Base-by-base conservation (phyloP, 441 rosid species). In the Macaranga tanarius region DNA sequence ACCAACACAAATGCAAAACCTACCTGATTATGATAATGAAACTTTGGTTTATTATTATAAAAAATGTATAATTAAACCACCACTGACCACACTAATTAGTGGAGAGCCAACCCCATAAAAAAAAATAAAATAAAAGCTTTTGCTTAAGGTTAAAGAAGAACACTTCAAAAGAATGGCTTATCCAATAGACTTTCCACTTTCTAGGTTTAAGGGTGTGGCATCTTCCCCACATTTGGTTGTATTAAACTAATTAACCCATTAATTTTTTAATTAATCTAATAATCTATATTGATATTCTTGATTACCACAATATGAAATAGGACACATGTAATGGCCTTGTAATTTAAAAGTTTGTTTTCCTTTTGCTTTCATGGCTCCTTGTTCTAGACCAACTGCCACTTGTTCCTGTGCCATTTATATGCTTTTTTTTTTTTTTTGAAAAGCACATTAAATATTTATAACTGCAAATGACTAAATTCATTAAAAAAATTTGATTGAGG, bases 151-250 rank as follows among this genome's bases (percentile, higher is more conserved):
- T 75, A 73, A 77, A 56, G 75, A 77, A 57, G 15, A 40, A 71
- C 75, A 62, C 70, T 63, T 57, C 10, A 48, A 77, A 76, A 75
- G 65, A 34, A 73, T 42, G 73, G 58, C 80, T 83, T 76, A 71
- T 75, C 84, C 85, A 84, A 80, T 80, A 85, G 82, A 60, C 64
- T 73, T 70, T 64, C 79, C 80, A 76, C 80, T 84, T 81, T 81
- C 73, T 75, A 74, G 84, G 84, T 59, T 69, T 73, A 48, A 74
- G 56, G 78, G 70, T 70, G 79, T 81, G 84, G 82, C 88, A 76
- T 67, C 78, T 70, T 65, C 62, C 38, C 56, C 59, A 28, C 77
- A 42, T 56, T 68, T 83, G 76, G 82, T 54, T 38, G 19, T 38
- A 73, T 70, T 76, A 76, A 77, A 71, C 63, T 76, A 82, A 75